Evolutionary conservation across 352 stramenopile genomes (phyloP), one percentile per base, ranked within the genome.

Genomic region (Phytophthora melonis): DNA sequence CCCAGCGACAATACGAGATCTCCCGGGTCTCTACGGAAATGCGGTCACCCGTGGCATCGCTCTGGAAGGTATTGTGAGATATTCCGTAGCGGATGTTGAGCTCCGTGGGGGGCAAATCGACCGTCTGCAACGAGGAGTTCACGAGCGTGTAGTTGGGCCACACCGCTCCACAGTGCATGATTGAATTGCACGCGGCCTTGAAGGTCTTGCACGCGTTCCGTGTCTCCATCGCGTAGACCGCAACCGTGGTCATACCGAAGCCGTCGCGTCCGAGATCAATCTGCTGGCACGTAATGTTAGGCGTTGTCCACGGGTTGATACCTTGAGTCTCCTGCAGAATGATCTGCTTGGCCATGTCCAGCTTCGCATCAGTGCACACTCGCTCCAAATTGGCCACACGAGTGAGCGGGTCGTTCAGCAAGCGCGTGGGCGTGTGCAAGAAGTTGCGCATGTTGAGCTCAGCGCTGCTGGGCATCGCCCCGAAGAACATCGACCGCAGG

Each of bases 341-440:
- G 45, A 80, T 76, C 50, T 74, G 56, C 52, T 68, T 70, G 45
- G 72, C 75, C 68, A 82, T 67, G 34, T 75, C 61, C 18, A 82
- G 43, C 50, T 76, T 77, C 4, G 56, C 68, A 32, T 80, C 58
- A 8, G 76, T 78, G 66, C 76, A 82, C 10, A 77, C 60, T 9
- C 23, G 47, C 59, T 72, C 25, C 49, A 77, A 58, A 64, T 74
- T 71, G 11, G 49, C 55, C 27, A 66, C n/a, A 14, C 75, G 72
- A 34, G 67, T 67, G 4, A 57, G 19, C 13, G 62, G 25, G n/a
- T 75, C 61, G 21, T 56, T 54, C 14, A 69, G 19, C 36, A 82
- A 36, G 56, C 68, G 75, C 19, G 68, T 74, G 58, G 61, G 69
- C 8, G 70, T 68, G 53, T 79, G 70, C n/a, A 81, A 18, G 14